Percentiles rank a stretch among this genome's conserved stretches.
phyloP scores from a whole-genome alignment of 176 grass and related monocot genomes.

The Cenchrus americanus region DNA sequence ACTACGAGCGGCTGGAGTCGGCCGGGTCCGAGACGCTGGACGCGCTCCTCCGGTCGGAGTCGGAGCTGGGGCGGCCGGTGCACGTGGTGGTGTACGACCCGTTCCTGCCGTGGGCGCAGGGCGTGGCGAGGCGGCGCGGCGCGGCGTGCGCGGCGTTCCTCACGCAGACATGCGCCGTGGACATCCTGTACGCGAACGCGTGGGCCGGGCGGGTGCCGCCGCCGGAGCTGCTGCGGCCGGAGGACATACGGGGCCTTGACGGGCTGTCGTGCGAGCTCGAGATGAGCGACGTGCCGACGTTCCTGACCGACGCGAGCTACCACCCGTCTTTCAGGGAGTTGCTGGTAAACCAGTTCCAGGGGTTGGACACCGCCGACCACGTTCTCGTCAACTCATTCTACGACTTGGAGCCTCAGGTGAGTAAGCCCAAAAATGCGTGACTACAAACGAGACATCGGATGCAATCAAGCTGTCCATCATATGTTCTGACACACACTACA shows the following conservation, averaged over 20 bases:
- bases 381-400: constrained; percentile 78
- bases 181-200: constrained; percentile 61
- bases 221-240: constrained; percentile 13
- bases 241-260: constrained; percentile 15
- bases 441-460: too few species aligned
- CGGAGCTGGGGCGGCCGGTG: constrained; percentile 51
- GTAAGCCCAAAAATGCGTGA: too few species aligned
- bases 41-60: constrained; percentile 53
- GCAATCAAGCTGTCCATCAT: too few species aligned
- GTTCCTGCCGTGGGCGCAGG: constrained; percentile 57
- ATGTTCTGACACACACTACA: too few species aligned
- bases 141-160: constrained; percentile 52
- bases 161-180: constrained; percentile 65
- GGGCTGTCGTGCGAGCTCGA: constrained; percentile 48
- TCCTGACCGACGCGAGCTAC: constrained; percentile 5
- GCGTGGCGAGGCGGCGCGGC: constrained; percentile 43
- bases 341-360: constrained; percentile 57
- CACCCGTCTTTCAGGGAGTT: constrained; percentile 36
- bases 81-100: constrained; percentile 66
- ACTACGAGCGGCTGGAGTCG: constrained; percentile 50
- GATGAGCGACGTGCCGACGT: constrained; percentile 53
- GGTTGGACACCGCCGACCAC: constrained; percentile 54
- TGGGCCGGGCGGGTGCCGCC: constrained; percentile 33
- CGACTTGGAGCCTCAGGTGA: constrained; percentile 66
- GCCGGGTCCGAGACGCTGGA: constrained; percentile 56